A percentile compares a stretch with the other conserved stretches of the same genome.
Conservation (phyloP, 371 early-diverging fungal genomes). For the Mucor velutinosus region DNA sequence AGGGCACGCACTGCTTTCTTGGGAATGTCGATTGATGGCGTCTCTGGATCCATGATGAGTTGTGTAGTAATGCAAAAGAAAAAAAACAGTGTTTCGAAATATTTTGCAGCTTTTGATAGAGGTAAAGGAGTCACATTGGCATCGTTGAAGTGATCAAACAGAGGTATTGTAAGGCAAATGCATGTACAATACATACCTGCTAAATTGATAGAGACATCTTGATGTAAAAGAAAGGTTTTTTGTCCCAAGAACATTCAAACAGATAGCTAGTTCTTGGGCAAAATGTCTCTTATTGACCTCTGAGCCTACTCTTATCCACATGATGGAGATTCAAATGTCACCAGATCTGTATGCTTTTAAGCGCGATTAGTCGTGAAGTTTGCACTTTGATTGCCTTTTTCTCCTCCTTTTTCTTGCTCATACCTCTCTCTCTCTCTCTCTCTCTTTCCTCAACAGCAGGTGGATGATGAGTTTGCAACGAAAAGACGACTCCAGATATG, state of each 20-base stretch:
- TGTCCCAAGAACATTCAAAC: too few relatives aligned
- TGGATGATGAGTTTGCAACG: not conserved
- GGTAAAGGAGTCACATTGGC: not conserved
- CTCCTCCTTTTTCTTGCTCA: not conserved
- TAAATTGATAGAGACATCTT: too few relatives aligned
- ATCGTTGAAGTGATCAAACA: not conserved
- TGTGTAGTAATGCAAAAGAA: not conserved
- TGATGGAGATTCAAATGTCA: too few relatives aligned
- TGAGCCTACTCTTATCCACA: too few relatives aligned
- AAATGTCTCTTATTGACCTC: too few relatives aligned
- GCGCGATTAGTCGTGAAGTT: too few relatives aligned
- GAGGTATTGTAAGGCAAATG: not conserved
- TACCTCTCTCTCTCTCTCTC: not conserved
- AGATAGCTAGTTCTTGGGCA: too few relatives aligned
- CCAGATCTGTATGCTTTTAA: too few relatives aligned
- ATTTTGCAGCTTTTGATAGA: not conserved
- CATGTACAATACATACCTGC: too few relatives aligned
- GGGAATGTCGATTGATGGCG: slow-evolving; percentile 18
- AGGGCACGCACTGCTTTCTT: slow-evolving; percentile 43
- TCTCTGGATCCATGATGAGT: not conserved
- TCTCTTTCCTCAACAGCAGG: not conserved
- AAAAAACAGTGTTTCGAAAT: not conserved
- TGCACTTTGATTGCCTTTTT: too few relatives aligned
- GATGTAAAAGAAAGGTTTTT: too few relatives aligned
- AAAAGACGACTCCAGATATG: slow-evolving; percentile 9